Conservation (phyloP, 768 basidiomycete species). For the Tricholomella constricta region DNA sequence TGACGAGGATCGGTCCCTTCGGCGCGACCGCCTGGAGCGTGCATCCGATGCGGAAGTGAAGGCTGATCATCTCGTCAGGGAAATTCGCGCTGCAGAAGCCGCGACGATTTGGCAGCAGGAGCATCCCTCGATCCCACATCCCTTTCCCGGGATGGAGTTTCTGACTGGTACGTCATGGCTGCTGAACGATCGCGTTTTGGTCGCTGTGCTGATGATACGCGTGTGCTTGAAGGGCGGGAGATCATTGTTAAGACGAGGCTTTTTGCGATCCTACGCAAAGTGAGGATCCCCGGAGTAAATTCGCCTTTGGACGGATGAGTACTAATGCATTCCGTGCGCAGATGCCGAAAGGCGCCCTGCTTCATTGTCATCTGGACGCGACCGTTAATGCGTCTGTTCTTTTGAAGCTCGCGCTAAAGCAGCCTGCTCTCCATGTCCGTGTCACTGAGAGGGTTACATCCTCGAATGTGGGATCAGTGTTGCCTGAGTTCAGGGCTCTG, state of each 20-base stretch:
- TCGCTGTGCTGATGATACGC: neutral
- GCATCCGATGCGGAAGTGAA: constrained; percentile 43
- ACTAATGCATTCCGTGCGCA: constrained; percentile 21
- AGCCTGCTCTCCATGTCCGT: constrained; percentile 64
- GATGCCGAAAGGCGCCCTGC: constrained; percentile 82
- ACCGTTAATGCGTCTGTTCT: constrained; percentile 59
- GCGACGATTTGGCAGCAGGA: constrained; percentile 60
- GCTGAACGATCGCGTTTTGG: neutral
- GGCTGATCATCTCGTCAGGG: constrained; percentile 60
- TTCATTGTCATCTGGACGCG: constrained; percentile 78
- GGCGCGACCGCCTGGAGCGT: constrained; percentile 42
- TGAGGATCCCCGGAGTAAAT: constrained; percentile 14
- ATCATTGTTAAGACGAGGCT: constrained; percentile 63
- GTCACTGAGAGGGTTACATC: constrained; percentile 40
- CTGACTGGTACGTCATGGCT: constrained; percentile 51
- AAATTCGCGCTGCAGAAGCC: constrained; percentile 57
- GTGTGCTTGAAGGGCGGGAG: constrained; percentile 49
- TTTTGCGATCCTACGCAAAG: constrained; percentile 65
- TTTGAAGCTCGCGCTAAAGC: constrained; percentile 53
- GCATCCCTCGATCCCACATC: constrained; percentile 53
- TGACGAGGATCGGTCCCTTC: constrained; percentile 47
- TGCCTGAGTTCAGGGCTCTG: constrained; percentile 58
- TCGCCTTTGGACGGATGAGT: neutral
- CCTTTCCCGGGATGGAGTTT: constrained; percentile 81
- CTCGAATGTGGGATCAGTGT: constrained; percentile 39